These are phyloP conservation scores for Pleurotus sapidus DNA, from an alignment of 768 basidiomycete genomes.

Conservation along the genomic window DNA sequence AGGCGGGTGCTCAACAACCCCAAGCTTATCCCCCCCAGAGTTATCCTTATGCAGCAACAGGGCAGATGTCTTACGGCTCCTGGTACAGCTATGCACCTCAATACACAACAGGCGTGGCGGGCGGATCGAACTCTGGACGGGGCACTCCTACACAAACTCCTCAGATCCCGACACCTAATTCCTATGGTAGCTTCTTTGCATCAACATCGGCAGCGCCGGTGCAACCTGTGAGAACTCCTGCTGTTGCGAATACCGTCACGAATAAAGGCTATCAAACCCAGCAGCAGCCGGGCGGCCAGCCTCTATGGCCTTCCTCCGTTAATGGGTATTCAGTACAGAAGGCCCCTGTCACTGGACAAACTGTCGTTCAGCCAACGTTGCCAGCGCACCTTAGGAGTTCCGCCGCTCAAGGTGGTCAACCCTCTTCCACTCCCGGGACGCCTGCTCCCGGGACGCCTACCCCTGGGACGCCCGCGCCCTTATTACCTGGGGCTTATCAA, in stretches of 20 bases:
- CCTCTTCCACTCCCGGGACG: not conserved
- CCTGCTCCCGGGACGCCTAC: constrained; percentile 2
- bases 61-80: constrained; percentile 11
- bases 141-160: constrained; percentile 31
- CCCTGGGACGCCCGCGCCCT: not conserved
- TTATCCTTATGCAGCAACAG: constrained; percentile 5
- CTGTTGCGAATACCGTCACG: constrained; percentile 52
- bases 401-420: constrained; percentile 6
- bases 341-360: not conserved
- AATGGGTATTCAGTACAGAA: not conserved
- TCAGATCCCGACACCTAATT: constrained; percentile 15
- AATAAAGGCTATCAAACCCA: not conserved
- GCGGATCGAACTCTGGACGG: constrained; percentile 26
- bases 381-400: constrained; percentile 28
- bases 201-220: constrained; percentile 15
- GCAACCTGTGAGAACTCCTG: constrained; percentile 25
- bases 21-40: constrained; percentile 7
- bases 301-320: not conserved
- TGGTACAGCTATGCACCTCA: constrained; percentile 14
- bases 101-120: not conserved
- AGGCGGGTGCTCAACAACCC: not conserved
- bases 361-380: constrained; percentile 12
- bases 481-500: constrained; percentile 4
- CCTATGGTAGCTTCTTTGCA: constrained; percentile 41
- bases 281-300: constrained; percentile 11